These are phyloP conservation scores for Leccinum colubrinum DNA, from an alignment of 1,284 basidiomycete genomes.

Conservation along the genomic window DNA sequence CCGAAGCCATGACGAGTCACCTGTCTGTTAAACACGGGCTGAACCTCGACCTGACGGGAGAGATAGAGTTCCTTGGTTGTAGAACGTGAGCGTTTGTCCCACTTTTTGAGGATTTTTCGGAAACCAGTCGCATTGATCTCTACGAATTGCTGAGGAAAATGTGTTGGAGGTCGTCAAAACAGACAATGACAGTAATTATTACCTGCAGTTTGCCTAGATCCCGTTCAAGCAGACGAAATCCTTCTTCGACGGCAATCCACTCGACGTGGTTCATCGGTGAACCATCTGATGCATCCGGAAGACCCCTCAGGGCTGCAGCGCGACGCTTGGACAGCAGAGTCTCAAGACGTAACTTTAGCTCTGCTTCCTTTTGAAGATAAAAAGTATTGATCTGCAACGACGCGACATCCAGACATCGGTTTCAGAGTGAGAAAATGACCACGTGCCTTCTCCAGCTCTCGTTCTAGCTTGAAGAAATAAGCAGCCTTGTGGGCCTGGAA, in stretches of 20 bases:
- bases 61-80: slow-evolving; percentile 97
- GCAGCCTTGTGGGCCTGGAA: slow-evolving; percentile 95
- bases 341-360: slow-evolving; percentile 88
- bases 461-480: slow-evolving; percentile 98
- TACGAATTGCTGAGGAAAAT: slow-evolving; percentile 79
- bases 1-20: slow-evolving; percentile 36
- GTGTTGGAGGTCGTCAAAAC: slow-evolving; percentile 21
- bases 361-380: slow-evolving; percentile 97
- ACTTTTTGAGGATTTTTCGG: slow-evolving; percentile 98
- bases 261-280: slow-evolving; percentile 73
- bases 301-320: slow-evolving; percentile 70
- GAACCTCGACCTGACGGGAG: slow-evolving; percentile 95
- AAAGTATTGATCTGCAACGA: slow-evolving; percentile 91
- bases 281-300: slow-evolving; percentile 61
- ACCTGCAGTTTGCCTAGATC: slow-evolving; percentile 97
- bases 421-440: background rate
- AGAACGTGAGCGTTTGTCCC: slow-evolving; percentile 95
- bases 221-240: slow-evolving; percentile 91
- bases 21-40: slow-evolving; percentile 97
- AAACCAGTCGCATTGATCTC: slow-evolving; percentile 98
- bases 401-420: slow-evolving; percentile 1
- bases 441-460: slow-evolving; percentile 93
- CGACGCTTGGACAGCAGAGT: slow-evolving; percentile 94
- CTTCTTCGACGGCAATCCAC: slow-evolving; percentile 94
- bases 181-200: slow-evolving; percentile 23